Percentiles rank a stretch among this genome's conserved stretches.
phyloP scores from a whole-genome alignment of 805 yeast species.

The Candida arabinofermentans region DNA sequence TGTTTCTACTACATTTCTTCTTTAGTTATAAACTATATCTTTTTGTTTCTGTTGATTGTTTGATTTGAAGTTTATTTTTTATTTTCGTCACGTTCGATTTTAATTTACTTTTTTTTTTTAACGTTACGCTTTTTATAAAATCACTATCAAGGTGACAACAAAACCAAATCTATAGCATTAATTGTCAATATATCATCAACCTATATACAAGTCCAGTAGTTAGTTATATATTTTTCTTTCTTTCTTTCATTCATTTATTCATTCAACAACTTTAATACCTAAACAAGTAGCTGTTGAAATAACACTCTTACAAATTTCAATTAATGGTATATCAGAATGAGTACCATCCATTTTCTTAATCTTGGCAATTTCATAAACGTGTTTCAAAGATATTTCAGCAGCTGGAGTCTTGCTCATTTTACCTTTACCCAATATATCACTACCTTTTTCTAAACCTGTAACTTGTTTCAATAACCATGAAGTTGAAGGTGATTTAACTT shows the following conservation, averaged over 20 bases:
- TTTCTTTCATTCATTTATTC: not conserved
- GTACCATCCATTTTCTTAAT: slow-evolving; percentile 83
- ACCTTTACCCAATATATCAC: slow-evolving; percentile 69
- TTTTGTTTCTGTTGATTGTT: no score
- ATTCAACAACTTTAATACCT: slow-evolving; percentile 64
- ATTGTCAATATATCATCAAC: no score
- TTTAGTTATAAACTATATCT: not conserved
- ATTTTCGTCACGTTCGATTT: no score
- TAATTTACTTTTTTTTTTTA: not conserved
- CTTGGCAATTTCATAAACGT: slow-evolving; percentile 90
- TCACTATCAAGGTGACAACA: not conserved
- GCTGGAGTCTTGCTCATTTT: slow-evolving; percentile 28
- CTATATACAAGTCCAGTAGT: no score
- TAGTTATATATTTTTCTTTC: no score
- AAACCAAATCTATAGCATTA: not conserved
- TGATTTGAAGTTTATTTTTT: not conserved
- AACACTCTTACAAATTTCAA: slow-evolving; percentile 76
- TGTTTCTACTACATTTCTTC: not conserved
- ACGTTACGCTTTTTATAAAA: not conserved
- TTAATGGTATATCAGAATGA: slow-evolving; percentile 65
- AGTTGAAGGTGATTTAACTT: slow-evolving; percentile 87
- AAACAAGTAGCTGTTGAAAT: slow-evolving; percentile 85
- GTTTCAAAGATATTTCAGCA: slow-evolving; percentile 64
- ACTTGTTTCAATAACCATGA: slow-evolving; percentile 81
- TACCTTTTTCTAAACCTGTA: slow-evolving; percentile 76